phyloP scores from a whole-genome alignment of 2,329 filamentous ascomycete genomes.

The Fusarium brachygibbosum region DNA sequence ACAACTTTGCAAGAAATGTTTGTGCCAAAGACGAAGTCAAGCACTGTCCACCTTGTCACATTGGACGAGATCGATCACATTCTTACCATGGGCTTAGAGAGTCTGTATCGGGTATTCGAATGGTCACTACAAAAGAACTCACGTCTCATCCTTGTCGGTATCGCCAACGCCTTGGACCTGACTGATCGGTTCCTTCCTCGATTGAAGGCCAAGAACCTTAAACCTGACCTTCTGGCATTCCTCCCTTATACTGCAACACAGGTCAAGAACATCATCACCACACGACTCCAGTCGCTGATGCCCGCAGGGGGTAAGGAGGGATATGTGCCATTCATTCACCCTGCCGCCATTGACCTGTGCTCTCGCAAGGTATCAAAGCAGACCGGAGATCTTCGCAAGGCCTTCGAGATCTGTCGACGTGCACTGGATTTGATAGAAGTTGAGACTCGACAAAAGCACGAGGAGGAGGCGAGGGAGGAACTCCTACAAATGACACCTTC shows the following conservation, averaged over 20 bases:
- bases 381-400: conserved; percentile 93
- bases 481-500: conserved; percentile 74
- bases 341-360: conserved; percentile 92
- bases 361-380: conserved; percentile 95
- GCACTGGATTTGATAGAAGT: conserved; percentile 90
- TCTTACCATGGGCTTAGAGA: conserved; percentile 87
- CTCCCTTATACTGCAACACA: conserved; percentile 91
- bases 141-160: conserved; percentile 85
- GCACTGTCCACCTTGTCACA: conserved; percentile 81
- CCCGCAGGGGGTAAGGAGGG: conserved; percentile 66
- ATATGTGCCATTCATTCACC: conserved; percentile 90
- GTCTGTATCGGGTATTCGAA: conserved; percentile 94
- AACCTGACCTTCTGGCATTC: conserved; percentile 90
- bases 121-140: conserved; percentile 91
- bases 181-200: conserved; percentile 95
- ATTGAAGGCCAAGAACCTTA: conserved; percentile 91
- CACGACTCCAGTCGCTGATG: conserved; percentile 82
- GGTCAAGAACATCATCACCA: conserved; percentile 87
- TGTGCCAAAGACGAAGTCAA: conserved; percentile 68
- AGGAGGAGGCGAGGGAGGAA: conserved; percentile 70
- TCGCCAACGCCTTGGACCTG: conserved; percentile 95
- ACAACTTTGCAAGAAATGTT: conserved; percentile 79
- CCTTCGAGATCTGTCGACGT: conserved; percentile 92
- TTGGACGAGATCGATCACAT: conserved; percentile 97
- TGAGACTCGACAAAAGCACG: conserved; percentile 82